Conservation (phyloP, 1,284 basidiomycete species). For the Lentinus polychrous region DNA sequence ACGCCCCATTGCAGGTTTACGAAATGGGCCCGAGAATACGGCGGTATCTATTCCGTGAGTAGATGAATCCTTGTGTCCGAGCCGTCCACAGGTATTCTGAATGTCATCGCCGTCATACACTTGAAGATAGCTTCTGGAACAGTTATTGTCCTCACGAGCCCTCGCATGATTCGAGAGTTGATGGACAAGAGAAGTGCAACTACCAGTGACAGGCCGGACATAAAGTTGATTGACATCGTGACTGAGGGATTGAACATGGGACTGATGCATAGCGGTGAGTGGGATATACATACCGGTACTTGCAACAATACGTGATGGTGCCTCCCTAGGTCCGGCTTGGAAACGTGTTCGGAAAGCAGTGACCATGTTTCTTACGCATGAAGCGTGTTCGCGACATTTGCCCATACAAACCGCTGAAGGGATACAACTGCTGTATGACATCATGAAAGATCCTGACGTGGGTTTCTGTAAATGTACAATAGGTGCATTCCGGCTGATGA, state of each 20-base stretch:
- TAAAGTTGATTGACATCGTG: neutral
- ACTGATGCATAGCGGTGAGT: conserved; percentile 18
- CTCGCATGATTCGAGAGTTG: conserved; percentile 18
- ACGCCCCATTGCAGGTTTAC: conserved; percentile 1
- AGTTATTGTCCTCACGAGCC: conserved; percentile 20
- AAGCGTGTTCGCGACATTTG: conserved; percentile 20
- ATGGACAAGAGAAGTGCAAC: conserved; percentile 19
- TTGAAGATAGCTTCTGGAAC: conserved; percentile 21
- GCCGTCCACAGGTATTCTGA: neutral
- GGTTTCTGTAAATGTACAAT: too few relatives aligned
- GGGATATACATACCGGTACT: neutral
- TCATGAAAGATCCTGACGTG: conserved; percentile 26
- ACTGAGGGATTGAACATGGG: conserved; percentile 1
- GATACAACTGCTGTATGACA: conserved; percentile 27
- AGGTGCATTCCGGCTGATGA: too few relatives aligned
- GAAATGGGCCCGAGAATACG: conserved; percentile 3
- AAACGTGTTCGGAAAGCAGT: conserved; percentile 24
- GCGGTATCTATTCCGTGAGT: conserved; percentile 5
- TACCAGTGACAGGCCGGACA: conserved; percentile 3
- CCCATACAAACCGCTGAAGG: conserved; percentile 26
- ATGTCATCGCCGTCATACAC: conserved; percentile 8
- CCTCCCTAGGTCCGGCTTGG: conserved; percentile 21
- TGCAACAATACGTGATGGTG: neutral
- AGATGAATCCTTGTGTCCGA: neutral
- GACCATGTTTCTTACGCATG: conserved; percentile 22